Evolutionary conservation across 352 stramenopile genomes (phyloP), one percentile per base, ranked within the genome.

Genomic region (Pythium periplocum): DNA sequence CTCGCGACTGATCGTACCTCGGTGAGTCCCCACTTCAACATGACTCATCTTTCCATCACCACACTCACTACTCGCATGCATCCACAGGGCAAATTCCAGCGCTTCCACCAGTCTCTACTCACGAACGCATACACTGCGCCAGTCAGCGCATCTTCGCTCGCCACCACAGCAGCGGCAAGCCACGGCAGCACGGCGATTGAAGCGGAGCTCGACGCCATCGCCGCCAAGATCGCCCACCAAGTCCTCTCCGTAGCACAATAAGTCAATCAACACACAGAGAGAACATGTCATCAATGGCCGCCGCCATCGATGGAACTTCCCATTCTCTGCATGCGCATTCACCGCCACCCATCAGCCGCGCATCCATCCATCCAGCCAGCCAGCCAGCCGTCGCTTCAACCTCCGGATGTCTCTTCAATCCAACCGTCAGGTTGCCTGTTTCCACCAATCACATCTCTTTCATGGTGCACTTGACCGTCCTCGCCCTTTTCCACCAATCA

Each of bases 71-170:
- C 17, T 26, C 17, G 17, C 17, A 26, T 26, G 17, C 17, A 26
- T 26, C 17, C 30, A 4, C 39, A 77, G 68, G 78, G 78, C 32
- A 90, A 90, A 49, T 86, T 86, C 45, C 57, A 57, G 37, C 60
- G 57, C 30, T 90, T 87, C 56, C 76, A 90, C 45, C 51, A 80
- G 3, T 35, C 45, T 9, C 42, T 87, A 5, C 61, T 75, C 17
- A 11, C 17, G 1, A 17, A 52, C 2, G 33, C 17, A 11, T 68
- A 68, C 35, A 77, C 72, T 4, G 34, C 38, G 12, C 53, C 62
- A 4, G 71, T 73, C 48, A 73, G 17, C 17, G 17, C 17, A 26
- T 26, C 17, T 26, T 26, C 17, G 17, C 17, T 26, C 17, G 17
- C 17, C 17, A 26, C n/a, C 17, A 36, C 11, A 44, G 12, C 6